Evolutionary conservation across 495 filamentous ascomycete species (phyloP), one percentile per base, ranked within the genome.

Genomic region (Podospora bellae-mahoneyi): DNA sequence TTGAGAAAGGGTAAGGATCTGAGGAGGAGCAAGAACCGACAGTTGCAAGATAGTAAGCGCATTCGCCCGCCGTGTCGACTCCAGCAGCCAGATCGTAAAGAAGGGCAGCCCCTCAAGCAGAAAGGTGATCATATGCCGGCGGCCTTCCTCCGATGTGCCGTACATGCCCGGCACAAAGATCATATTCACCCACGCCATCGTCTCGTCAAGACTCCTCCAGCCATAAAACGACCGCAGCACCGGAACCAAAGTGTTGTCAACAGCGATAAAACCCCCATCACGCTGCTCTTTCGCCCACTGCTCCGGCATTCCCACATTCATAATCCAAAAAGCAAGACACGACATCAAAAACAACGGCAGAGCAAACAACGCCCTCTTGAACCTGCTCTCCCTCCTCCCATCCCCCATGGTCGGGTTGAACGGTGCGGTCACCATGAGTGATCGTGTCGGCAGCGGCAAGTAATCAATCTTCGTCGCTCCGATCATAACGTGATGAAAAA

Each of bases 101-200:
- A 75, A 27, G 3, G 70, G 39, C 64, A 60, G 54, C 18, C 62
- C 66, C 34, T 75, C 74, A 10, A 66, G 59, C 3, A 75, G 60
- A 56, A 75, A 75, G 2, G 69, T 68, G 18, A 69, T 53, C 59
- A 67, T 44, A 4, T 75, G 74, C 6, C 39, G 66, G 20, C 69
- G 61, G 0, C 66, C 58, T 23, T 30, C 54, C 4, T 65, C 4
- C 30, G 71, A 66, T 20, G 61, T 54, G 9, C 67, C 65, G 58
- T 74, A 75, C 23, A 75, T 32, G 19, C 61, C 15, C 9, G 69
- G 68, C 39, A 69, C 61, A 66, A 75, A 75, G 64, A 72, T 74
- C 56, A 66, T 62, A 62, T 74, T 74, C 60, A 69, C 44, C 10
- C 32, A 3, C 27, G 65, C 56, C 9, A 65, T 4, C 2, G 63